Base-by-base conservation (phyloP, 2,329 filamentous ascomycete genomes). In the Xylaria sp. region DNA sequence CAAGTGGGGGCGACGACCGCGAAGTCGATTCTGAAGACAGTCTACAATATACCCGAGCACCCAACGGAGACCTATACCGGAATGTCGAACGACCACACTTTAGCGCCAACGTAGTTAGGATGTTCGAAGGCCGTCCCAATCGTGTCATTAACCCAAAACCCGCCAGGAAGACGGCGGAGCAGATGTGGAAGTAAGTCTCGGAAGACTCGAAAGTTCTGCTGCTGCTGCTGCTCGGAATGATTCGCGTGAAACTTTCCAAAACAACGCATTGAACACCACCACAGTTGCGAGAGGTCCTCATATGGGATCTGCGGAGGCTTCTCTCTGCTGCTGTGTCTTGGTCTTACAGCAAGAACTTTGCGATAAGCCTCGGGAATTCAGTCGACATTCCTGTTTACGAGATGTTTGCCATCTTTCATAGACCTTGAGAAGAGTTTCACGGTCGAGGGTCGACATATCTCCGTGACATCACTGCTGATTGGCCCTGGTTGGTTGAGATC, bases 111-210 rank as follows among this genome's bases (percentile, higher is more conserved):
- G 43, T 62, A 5, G 57, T 56, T 21, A 17, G 49, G 22, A 54
- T 69, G 13, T 66, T 68, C n/a, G 9, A 39, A 2, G 13, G n/a
- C 17, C 54, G 44, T n/a, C 24, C 49, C 1, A 66, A 60, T 17
- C 60, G 59, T 16, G 59, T 68, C 38, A 39, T 70, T 21, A 21
- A 61, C 44, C 24, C 39, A 2, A 57, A 41, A 20, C 16, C 46
- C 26, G 51, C 51, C 13, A 61, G 65, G 37, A 57, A 40, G 45
- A 61, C 59, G 4, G 63, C 66, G 7, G 18, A 7, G n/a, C 46
- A 66, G 17, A 60, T 68, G 55, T 58, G 58, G 40, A 34, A 13
- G 16, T 3, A 7, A 34, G 5, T 34, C 11, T 13, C 11, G 9
- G 29, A 34, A 13, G 16, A 34, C 43, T 34, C 16, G 29, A 34